Evolutionary conservation across 1,284 basidiomycete species (phyloP), one percentile per base, ranked within the genome.

Genomic region (Pseudozyma thailandica): DNA sequence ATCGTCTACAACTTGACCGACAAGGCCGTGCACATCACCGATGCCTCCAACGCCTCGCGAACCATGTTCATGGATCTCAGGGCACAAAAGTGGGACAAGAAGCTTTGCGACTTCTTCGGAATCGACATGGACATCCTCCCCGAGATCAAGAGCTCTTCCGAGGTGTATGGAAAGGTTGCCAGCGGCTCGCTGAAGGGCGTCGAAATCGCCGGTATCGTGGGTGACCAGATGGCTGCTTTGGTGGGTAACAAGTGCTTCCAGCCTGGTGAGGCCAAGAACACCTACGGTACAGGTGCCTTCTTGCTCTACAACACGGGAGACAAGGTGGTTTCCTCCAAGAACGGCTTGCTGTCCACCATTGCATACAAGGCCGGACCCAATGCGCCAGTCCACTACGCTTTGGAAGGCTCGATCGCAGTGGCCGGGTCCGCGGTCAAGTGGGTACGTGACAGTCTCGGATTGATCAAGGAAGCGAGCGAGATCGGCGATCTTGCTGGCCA

Each of bases 381-480:
- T 28, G 86, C 88, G 4, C 89, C 90, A 72, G 91, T 94, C 0
- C 87, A 93, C 4, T 98, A 98, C 82, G 94, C 95, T 2, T 86
- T 98, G 43, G 95, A 98, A 84, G 95, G 95, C 5, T 92, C 91
- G 64, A 94, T 98, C 74, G 92, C 92, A 31, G 96, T 98, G 26
- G 94, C 94, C 12, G 95, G 95, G 33, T 92, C 91, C 71, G 93
- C 93, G 9, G 90, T 98, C 83, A 94, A 96, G 85, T 98, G 95
- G 88, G 86, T 98, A 10, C 90, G 95, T 26, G 96, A 98, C 84
- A 90, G 91, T 33, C 89, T 98, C 86, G 85, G 87, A 23, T 84
- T 98, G 71, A 95, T 98, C 79, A 84, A 89, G 41, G 88, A 90
- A 37, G 91, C 93, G 0, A 84, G 84, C 18, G 92, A 98, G 62